A percentile compares a stretch with the other conserved stretches of the same genome.
Conservation (phyloP, 2,329 filamentous ascomycete genomes). For the Lithohypha guttulata region DNA sequence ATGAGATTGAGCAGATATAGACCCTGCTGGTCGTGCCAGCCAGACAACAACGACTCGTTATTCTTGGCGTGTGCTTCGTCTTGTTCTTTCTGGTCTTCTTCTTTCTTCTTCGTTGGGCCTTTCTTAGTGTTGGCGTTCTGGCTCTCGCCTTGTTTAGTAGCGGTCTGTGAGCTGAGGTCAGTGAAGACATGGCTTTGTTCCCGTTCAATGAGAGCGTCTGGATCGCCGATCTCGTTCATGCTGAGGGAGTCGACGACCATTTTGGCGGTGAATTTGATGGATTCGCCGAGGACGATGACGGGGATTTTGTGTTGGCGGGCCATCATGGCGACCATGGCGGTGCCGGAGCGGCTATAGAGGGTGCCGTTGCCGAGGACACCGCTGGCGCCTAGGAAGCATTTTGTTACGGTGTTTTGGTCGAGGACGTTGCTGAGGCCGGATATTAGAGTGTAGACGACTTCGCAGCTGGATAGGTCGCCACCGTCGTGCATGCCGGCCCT, state of each 20-base stretch:
- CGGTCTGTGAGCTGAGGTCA: constrained; percentile 23
- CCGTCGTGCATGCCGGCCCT: constrained; percentile 52
- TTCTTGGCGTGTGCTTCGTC: constrained; percentile 16
- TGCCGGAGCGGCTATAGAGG: constrained; percentile 78
- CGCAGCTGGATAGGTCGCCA: constrained; percentile 3
- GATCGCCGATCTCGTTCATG: constrained; percentile 78
- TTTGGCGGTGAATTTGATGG: constrained; percentile 85
- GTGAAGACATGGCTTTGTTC: constrained; percentile 13
- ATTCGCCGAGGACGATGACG: constrained; percentile 85
- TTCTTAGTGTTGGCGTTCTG: constrained; percentile 24
- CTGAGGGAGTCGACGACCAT: constrained; percentile 88
- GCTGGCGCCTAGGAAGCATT: constrained; percentile 76
- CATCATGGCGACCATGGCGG: constrained; percentile 73
- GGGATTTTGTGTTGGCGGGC: constrained; percentile 62
- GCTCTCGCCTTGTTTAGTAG: constrained; percentile 9
- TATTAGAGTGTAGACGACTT: constrained; percentile 69
- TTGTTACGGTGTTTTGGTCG: constrained; percentile 54
- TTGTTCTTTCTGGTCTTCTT: constrained; percentile 17
- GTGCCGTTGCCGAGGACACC: constrained; percentile 93
- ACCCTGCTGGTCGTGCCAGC: constrained; percentile 49
- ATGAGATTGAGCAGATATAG: constrained; percentile 62
- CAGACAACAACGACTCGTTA: constrained; percentile 29
- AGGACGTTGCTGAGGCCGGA: constrained; percentile 61
- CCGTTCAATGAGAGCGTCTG: constrained; percentile 50
- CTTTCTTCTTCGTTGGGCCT: constrained; percentile 7